Evolutionary conservation across 805 yeast genomes (phyloP).

Genomic region (Schwanniomyces sp.): DNA sequence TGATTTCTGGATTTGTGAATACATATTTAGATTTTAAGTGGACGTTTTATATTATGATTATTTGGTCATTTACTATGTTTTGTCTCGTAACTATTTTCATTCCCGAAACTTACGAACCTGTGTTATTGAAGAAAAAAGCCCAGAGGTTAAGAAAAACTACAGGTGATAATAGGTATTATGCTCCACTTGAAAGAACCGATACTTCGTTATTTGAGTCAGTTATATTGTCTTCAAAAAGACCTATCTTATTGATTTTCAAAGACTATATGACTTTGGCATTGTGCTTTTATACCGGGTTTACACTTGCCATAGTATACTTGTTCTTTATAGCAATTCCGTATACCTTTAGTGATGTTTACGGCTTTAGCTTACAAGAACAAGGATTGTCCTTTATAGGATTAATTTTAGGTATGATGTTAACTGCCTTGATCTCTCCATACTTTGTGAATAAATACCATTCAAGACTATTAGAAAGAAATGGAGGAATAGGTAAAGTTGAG

Average conservation of each 20-base stretch:
- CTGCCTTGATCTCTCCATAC: constrained; percentile 24
- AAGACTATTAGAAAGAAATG: constrained; percentile 29
- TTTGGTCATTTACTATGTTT: constrained; percentile 21
- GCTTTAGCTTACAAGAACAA: constrained; percentile 18
- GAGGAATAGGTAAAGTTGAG: constrained; percentile 64
- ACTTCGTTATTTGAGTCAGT: constrained; percentile 17
- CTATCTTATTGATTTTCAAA: constrained; percentile 21
- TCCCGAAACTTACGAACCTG: constrained; percentile 75
- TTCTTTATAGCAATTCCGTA: constrained; percentile 42
- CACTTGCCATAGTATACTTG: constrained; percentile 44
- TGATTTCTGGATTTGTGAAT: constrained; percentile 26
- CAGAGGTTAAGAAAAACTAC: constrained; percentile 29
- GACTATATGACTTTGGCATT: constrained; percentile 28
- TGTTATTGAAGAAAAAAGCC: constrained; percentile 29
- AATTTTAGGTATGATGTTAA: constrained; percentile 36
- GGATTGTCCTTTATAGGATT: constrained; percentile 34
- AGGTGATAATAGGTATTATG: constrained; percentile 35
- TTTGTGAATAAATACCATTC: constrained; percentile 27
- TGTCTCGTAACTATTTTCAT: constrained; percentile 23
- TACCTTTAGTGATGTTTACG: constrained; percentile 40
- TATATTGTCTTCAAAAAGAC: constrained; percentile 19
- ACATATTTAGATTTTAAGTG: constrained; percentile 19
- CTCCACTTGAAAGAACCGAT: constrained; percentile 36
- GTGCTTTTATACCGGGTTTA: constrained; percentile 43
- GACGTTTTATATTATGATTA: constrained; percentile 25